phyloP scores from a whole-genome alignment of 768 basidiomycete species.

The Termitomyces heimii region DNA sequence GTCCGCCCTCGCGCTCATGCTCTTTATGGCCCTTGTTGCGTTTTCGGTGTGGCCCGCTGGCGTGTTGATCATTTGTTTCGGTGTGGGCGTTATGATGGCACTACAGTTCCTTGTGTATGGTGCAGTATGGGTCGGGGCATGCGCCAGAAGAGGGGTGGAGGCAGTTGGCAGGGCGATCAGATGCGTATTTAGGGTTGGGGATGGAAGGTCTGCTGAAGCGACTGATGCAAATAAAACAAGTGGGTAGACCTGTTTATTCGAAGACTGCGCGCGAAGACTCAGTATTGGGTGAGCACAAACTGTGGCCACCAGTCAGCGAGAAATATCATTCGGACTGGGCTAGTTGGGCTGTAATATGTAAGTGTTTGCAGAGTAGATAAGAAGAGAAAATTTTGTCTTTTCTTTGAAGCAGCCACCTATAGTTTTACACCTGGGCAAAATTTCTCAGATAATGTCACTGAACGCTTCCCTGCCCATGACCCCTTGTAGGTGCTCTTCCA shows the following conservation, averaged over 20 bases:
- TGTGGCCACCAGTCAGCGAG: no score
- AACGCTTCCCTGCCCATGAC: no score
- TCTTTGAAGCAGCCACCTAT: no score
- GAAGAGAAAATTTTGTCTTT: no score
- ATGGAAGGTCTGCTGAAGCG: neutral
- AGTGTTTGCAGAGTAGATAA: no score
- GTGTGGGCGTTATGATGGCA: slow-evolving; percentile 52
- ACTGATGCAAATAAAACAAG: neutral
- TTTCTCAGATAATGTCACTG: no score
- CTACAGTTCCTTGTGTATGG: slow-evolving; percentile 66
- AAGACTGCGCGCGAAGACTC: no score
- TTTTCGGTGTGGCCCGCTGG: slow-evolving; percentile 60
- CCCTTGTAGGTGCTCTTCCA: no score
- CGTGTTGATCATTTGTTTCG: slow-evolving; percentile 50
- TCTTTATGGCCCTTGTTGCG: slow-evolving; percentile 56
- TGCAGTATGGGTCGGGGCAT: slow-evolving; percentile 26
- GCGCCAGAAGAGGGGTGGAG: slow-evolving; percentile 13
- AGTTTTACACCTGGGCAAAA: no score
- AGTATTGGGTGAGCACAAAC: no score
- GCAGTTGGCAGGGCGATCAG: neutral
- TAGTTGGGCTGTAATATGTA: no score
- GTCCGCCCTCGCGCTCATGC: slow-evolving; percentile 51
- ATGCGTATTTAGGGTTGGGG: neutral
- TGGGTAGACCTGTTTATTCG: neutral
- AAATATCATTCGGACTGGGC: no score